Evolutionary conservation across 2,329 filamentous ascomycete species (phyloP).

Genomic region (Ciborinia camelliae): DNA sequence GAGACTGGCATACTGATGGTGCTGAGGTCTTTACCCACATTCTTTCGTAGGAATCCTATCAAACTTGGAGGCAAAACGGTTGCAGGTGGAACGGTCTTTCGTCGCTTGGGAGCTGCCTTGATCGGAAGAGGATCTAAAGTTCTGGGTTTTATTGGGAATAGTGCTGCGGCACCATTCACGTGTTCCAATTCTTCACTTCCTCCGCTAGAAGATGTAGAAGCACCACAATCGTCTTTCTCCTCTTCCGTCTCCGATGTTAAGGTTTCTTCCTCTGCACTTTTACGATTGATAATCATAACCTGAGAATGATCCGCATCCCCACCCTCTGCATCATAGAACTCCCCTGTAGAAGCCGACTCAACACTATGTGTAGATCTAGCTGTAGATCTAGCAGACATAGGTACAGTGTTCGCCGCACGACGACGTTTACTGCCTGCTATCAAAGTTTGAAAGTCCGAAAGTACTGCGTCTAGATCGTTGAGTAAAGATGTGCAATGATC

Average conservation of each 20-base stretch:
- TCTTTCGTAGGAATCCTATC: constrained; percentile 92
- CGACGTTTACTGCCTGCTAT: constrained; percentile 77
- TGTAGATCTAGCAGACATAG: constrained; percentile 46
- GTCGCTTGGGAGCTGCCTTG: constrained; percentile 59
- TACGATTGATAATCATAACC: constrained; percentile 70
- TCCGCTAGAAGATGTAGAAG: constrained; percentile 57
- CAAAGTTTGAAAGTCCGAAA: constrained; percentile 75
- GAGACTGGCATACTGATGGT: constrained; percentile 98
- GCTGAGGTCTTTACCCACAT: constrained; percentile 95
- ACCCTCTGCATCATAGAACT: constrained; percentile 91
- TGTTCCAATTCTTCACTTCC: constrained; percentile 49
- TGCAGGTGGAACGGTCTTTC: constrained; percentile 67
- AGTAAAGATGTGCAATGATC: constrained; percentile 83
- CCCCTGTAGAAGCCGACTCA: constrained; percentile 76
- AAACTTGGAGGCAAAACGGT: constrained; percentile 82
- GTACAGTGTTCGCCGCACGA: constrained; percentile 49
- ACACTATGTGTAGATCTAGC: constrained; percentile 58
- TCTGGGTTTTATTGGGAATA: constrained; percentile 76
- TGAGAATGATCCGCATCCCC: constrained; percentile 58
- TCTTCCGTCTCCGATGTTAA: constrained; percentile 55
- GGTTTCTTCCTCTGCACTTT: constrained; percentile 63
- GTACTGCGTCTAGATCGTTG: constrained; percentile 77
- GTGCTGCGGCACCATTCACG: constrained; percentile 58
- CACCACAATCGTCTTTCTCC: constrained; percentile 46
- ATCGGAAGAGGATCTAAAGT: constrained; percentile 75